Evolutionary conservation across 2,329 filamentous ascomycete genomes (phyloP), one percentile per base, ranked within the genome.

Genomic region (Colletotrichum echinochloae): DNA sequence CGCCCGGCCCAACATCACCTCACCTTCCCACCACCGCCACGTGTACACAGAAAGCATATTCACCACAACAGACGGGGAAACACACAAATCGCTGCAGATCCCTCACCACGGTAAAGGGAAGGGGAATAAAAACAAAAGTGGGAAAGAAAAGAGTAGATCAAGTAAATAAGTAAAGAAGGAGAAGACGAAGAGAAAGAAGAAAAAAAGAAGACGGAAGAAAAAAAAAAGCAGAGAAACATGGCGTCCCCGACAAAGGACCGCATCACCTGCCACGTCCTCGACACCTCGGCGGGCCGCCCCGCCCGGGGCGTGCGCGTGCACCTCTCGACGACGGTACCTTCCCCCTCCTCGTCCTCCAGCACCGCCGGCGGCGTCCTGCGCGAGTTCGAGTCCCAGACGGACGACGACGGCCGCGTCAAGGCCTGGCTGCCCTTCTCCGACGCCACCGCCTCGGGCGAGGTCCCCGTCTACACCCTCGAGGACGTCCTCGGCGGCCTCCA

Each of bases 261-360:
- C 78, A 95, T 96, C 77, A 95, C 93, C 80, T 95, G 93, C 85
- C 93, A 96, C 85, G 89, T 95, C 80, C 92, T 96, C 79, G 92
- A 96, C 85, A 95, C 93, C 14, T 88, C 90, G n/a, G 83, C 87
- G 72, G 93, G 93, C 77, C 87, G 86, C 67, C 93, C 93, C 28
- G 93, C 89, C 20, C 81, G 85, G 66, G 84, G 85, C 72, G 88
- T 96, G 76, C 85, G 86, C 73, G 92, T 95, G 67, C 89, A 87
- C 65, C 88, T 94, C 28, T 83, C 89, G 59, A 86, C 86, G 7
- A 80, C 78, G 60, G 75, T 69, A 51, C 67, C 69, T 70, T 78
- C 16, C 72, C 78, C 56, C 64, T 77, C 63, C 70, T 78, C 23
- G 72, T 77, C 54, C 23, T 64, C 75, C 75, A 78, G 16, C 74